Base-by-base conservation (phyloP, 768 basidiomycete species). In the Amanita pallidorosea region DNA sequence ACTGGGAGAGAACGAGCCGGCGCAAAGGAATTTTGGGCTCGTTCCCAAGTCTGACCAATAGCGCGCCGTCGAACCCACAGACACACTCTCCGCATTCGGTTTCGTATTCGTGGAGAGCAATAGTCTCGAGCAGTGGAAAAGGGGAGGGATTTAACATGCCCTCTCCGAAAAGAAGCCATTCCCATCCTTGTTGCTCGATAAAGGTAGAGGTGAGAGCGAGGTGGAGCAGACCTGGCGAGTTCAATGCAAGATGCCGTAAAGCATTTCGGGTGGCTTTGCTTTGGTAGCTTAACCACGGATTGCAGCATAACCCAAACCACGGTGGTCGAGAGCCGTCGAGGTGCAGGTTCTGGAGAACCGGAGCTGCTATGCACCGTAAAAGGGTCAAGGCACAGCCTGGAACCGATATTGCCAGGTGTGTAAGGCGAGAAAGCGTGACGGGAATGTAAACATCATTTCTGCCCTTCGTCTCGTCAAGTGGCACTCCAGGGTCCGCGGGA, bases 321-420 rank as follows among this genome's bases (percentile, higher is more conserved):
- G 15, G 27, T 1, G 23, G 38, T 15, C 48, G 53, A 34, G 53
- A 44, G 17, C 53, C 41, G n/a, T 54, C 53, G 2, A 54, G 25
- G 33, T 51, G 48, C 11, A 54, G 15, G 40, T 54, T 27, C 8
- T 27, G 53, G n/a, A 54, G 31, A 9, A 31, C 49, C 6, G 53
- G 53, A 35, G 53, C 53, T 29, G 27, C 33, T 7, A 54, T 54
- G 42, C 25, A 44, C 12, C 15, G 12, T 18, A 54, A 13, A 33
- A 54, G 33, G 9, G 51, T 41, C 29, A 22, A 15, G 25, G 48
- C 53, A 15, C 41, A 35, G n/a, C 53, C 53, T 15, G 53, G 36
- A 6, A 33, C 49, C 1, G 53, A 45, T 8, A 54, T 33, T n/a
- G 53, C 38, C 13, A 45, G 22, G 13, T 34, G 25, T 13, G 43